phyloP scores from a whole-genome alignment of 257 asterid species.

The Orobanche coerulescens region DNA sequence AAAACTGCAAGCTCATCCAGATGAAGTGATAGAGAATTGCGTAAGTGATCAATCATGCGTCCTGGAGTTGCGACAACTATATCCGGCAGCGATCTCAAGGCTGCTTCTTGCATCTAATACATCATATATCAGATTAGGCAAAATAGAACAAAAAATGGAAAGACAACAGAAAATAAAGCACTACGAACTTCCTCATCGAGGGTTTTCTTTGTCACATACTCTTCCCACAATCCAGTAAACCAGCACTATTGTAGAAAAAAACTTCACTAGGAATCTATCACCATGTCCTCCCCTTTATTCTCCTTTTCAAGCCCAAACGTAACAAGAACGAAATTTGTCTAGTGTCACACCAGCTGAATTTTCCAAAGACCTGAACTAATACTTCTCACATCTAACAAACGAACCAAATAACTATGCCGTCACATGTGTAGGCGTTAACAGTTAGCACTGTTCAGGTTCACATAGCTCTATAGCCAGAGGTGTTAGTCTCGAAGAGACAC shows the following conservation, averaged over 20 bases:
- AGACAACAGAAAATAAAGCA: slow-evolving; percentile 5
- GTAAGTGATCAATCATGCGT: slow-evolving; percentile 96
- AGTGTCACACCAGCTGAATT: too few relatives aligned
- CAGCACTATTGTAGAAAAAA: not conserved
- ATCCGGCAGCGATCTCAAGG: slow-evolving; percentile 84
- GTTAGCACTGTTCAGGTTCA: not conserved
- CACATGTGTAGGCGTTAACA: not conserved
- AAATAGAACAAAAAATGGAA: not conserved
- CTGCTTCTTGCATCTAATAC: slow-evolving; percentile 77
- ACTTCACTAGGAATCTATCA: not conserved
- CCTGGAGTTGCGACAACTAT: slow-evolving; percentile 99
- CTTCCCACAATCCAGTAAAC: not conserved
- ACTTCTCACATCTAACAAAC: slow-evolving; percentile 11
- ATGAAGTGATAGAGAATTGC: slow-evolving; percentile 87
- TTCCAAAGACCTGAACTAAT: not conserved
- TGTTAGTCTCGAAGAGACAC: not conserved
- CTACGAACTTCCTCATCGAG: not conserved
- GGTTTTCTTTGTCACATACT: not conserved
- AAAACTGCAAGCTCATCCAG: slow-evolving; percentile 91
- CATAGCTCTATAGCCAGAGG: not conserved
- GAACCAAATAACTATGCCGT: not conserved
- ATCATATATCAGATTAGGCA: slow-evolving; percentile 15
- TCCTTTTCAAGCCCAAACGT: not conserved
- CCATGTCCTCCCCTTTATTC: not conserved
- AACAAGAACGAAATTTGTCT: not conserved